Percentiles rank a stretch among this genome's conserved stretches.
phyloP scores from a whole-genome alignment of 805 yeast genomes.

The Debaryomyces castellii region DNA sequence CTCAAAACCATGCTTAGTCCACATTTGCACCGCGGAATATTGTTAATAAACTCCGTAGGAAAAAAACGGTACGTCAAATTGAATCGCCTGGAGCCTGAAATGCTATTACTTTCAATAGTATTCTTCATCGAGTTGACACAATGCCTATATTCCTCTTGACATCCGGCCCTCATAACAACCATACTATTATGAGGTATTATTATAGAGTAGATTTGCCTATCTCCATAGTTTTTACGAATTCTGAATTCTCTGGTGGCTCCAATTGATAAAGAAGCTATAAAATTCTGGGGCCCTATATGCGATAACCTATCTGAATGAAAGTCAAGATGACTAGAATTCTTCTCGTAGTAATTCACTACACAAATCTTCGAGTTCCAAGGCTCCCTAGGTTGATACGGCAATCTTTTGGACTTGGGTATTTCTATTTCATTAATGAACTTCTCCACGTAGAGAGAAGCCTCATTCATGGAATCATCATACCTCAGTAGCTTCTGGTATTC shows the following conservation, averaged over 20 bases:
- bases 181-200: conserved; percentile 72
- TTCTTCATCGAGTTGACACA: conserved; percentile 49
- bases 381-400: conserved; percentile 37
- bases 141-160: conserved; percentile 76
- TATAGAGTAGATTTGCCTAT: conserved; percentile 42
- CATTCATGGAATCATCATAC: conserved; percentile 41
- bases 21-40: conserved; percentile 51
- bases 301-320: conserved; percentile 79
- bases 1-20: conserved; percentile 51
- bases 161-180: conserved; percentile 73
- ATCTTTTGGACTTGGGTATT: conserved; percentile 25
- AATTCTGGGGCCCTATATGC: conserved; percentile 68
- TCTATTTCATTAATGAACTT: conserved; percentile 36
- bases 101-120: conserved; percentile 39
- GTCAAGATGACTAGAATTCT: conserved; percentile 53
- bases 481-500: conserved; percentile 14
- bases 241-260: conserved; percentile 74
- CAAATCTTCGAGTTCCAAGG: conserved; percentile 56
- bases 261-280: conserved; percentile 63
- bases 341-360: conserved; percentile 56
- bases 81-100: conserved; percentile 52
- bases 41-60: conserved; percentile 32
- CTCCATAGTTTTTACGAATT: conserved; percentile 44
- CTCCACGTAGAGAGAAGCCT: conserved; percentile 39
- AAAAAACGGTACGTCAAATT: conserved; percentile 67